These are phyloP conservation scores for Asparagopsis taxiformis DNA, from an alignment of 31 red algal species.

Conservation along the genomic window DNA sequence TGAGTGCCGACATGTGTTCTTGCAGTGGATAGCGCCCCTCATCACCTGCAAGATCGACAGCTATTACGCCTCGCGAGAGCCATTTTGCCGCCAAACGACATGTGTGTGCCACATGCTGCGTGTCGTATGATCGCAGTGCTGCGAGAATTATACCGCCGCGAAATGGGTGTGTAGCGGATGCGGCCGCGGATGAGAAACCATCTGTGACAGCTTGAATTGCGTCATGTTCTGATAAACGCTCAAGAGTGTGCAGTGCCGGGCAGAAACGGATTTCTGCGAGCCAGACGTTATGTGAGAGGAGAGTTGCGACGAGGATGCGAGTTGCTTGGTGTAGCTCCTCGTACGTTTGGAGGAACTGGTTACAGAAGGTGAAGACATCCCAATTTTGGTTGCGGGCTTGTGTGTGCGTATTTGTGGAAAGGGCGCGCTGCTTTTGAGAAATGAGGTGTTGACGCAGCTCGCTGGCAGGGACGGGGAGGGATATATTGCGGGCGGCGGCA, in stretches of 20 bases:
- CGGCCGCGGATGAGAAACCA: background rate
- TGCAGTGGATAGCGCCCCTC: constrained; percentile 12
- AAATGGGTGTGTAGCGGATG: background rate
- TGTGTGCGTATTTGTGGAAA: background rate
- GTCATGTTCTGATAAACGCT: background rate
- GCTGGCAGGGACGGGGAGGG: background rate
- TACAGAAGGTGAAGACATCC: constrained; percentile 5
- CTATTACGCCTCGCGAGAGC: constrained; percentile 10
- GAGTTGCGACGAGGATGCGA: background rate
- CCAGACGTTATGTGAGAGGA: background rate
- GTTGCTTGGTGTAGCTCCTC: constrained; percentile 8
- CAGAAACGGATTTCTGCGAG: constrained; percentile 19
- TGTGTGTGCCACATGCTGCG: background rate
- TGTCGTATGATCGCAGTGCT: constrained; percentile 9
- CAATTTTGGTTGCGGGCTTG: constrained; percentile 4
- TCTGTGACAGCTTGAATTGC: constrained; percentile 1
- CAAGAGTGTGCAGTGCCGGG: constrained; percentile 2
- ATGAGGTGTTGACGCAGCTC: background rate
- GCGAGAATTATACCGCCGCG: constrained; percentile 14
- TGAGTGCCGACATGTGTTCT: background rate
- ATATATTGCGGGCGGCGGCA: background rate
- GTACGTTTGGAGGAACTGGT: constrained; percentile 1
- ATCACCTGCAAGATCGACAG: constrained; percentile 19
- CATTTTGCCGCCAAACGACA: background rate
- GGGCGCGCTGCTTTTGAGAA: background rate